Conservation (phyloP, 1,284 basidiomycete genomes). For the Ganoderma sinense region DNA sequence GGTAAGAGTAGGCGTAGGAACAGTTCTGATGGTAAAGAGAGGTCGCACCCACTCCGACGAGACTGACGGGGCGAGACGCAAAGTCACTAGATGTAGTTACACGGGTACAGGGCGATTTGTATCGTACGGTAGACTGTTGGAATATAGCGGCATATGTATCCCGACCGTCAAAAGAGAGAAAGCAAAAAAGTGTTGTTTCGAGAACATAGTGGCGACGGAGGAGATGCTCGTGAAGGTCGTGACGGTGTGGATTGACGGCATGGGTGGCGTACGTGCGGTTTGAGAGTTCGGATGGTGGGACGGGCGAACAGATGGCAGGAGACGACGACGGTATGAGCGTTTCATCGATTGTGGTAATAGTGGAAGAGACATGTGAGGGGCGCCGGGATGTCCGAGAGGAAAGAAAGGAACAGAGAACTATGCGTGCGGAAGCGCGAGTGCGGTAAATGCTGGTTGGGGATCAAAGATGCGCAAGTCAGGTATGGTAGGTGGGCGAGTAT, state of each 20-base stretch:
- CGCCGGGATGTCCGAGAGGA: conserved; percentile 1
- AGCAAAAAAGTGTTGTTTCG: neutral
- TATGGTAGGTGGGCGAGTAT: conserved; percentile 2
- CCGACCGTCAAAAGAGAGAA: neutral
- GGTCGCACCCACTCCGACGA: neutral
- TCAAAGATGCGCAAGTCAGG: conserved; percentile 10
- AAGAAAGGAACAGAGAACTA: conserved; percentile 1
- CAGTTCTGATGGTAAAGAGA: neutral
- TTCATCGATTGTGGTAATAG: conserved; percentile 7
- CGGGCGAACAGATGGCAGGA: neutral
- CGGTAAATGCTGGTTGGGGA: conserved; percentile 7
- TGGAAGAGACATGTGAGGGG: conserved; percentile 6
- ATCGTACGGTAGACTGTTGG: neutral
- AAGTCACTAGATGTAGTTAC: neutral
- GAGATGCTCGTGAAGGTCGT: conserved; percentile 1
- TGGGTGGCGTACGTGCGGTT: neutral
- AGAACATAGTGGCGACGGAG: neutral
- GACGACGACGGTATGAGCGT: neutral
- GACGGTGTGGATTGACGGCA: neutral
- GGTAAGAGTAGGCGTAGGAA: neutral
- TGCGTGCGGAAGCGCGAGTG: conserved; percentile 8
- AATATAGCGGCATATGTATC: neutral
- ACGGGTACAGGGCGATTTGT: neutral
- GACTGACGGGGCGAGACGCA: neutral
- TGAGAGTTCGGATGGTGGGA: neutral